phyloP scores from a whole-genome alignment of 805 yeast species.

The Wickerhamomyces hampshirensis region DNA sequence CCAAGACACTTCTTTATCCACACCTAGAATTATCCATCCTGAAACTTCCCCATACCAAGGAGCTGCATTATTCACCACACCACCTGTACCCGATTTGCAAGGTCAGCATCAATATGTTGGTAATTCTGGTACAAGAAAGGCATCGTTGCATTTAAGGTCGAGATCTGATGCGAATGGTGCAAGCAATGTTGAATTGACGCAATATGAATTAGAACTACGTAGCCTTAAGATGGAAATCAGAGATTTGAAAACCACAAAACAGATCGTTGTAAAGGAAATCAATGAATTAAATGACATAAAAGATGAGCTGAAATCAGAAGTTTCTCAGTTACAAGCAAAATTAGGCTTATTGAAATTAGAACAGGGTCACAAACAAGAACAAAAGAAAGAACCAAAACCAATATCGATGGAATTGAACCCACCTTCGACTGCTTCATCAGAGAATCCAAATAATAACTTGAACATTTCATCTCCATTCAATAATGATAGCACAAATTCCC shows the following conservation, averaged over 20 bases:
- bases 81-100: conserved; percentile 20
- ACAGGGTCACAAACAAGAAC: conserved; percentile 1
- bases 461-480: conserved; percentile 4
- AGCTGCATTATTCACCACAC: conserved; percentile 24
- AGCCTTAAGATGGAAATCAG: conserved; percentile 37
- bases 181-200: conserved; percentile 18
- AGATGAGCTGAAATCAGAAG: conserved; percentile 40
- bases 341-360: conserved; percentile 17
- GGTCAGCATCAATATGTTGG: neutral
- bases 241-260: conserved; percentile 38
- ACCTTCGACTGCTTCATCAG: neutral
- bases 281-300: conserved; percentile 44
- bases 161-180: conserved; percentile 16
- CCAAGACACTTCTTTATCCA: conserved; percentile 1
- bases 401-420: conserved; percentile 7
- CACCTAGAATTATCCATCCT: conserved; percentile 12
- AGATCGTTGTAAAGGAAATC: conserved; percentile 44
- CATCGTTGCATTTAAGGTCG: conserved; percentile 14
- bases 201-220: conserved; percentile 33
- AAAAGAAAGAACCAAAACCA: conserved; percentile 8
- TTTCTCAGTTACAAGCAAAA: conserved; percentile 11
- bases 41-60: conserved; percentile 17
- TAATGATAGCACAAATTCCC: conserved; percentile 7
- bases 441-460: conserved; percentile 1
- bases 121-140: conserved; percentile 4